Conservation (phyloP, 192 early-diverging fungal species). For the Powellomyces hirtus region DNA sequence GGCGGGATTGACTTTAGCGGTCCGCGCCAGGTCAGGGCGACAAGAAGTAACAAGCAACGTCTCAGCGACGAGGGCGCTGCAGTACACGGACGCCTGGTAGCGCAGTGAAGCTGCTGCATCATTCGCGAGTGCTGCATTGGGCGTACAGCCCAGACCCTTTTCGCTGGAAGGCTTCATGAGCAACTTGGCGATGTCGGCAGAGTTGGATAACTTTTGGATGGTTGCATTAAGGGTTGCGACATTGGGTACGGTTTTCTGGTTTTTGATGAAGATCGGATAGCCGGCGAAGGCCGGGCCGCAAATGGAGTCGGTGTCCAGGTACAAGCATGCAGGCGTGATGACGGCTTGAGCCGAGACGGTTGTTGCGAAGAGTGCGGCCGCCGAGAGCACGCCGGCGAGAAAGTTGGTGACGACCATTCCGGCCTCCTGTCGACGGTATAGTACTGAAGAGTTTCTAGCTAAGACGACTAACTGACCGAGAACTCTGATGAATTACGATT, state of each 20-base stretch:
- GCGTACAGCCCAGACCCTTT: not conserved
- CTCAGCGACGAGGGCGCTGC: not conserved
- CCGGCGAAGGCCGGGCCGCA: constrained; percentile 10
- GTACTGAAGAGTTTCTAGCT: too few species aligned
- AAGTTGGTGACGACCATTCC: too few species aligned
- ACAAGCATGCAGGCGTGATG: not conserved
- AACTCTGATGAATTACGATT: too few species aligned
- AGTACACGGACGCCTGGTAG: constrained; percentile 10
- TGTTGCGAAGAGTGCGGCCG: too few species aligned
- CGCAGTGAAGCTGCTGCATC: not conserved
- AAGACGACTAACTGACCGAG: too few species aligned
- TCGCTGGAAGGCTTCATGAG: not conserved
- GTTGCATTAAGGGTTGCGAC: not conserved
- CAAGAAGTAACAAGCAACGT: not conserved
- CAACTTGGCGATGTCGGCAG: not conserved
- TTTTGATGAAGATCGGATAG: not conserved
- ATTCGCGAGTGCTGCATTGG: not conserved
- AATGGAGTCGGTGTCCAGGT: not conserved
- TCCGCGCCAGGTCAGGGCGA: too few species aligned
- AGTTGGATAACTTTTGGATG: not conserved
- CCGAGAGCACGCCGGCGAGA: too few species aligned
- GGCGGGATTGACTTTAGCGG: not conserved
- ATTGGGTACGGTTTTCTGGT: not conserved
- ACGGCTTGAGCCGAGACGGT: not conserved
- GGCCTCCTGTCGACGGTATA: too few species aligned